Conservation (phyloP, 176 grass and related monocot genomes). For the Guadua angustifolia region DNA sequence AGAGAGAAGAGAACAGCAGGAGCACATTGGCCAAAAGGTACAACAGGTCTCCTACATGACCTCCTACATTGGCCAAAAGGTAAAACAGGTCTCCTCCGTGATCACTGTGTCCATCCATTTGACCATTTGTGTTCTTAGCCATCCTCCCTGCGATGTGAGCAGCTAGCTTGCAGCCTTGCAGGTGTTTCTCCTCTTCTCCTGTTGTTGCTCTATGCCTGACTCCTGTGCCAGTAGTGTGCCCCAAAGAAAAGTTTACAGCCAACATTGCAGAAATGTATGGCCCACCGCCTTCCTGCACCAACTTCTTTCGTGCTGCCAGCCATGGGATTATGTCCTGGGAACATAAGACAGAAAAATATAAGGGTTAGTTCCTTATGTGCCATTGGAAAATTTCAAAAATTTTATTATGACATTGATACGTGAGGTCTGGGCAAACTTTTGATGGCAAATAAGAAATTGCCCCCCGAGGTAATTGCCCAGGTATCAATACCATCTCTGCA, state of each 20-base stretch:
- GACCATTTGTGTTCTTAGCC: not conserved
- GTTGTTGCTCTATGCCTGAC: not conserved
- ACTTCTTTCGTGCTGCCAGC: not conserved
- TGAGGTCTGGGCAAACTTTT: too few relatives aligned
- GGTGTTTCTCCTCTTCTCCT: not conserved
- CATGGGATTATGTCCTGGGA: not conserved
- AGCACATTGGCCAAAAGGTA: conserved; percentile 15
- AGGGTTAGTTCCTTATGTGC: too few relatives aligned
- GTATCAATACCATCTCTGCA: not conserved
- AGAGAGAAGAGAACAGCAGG: not conserved
- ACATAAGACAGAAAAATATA: not conserved
- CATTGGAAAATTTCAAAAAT: too few relatives aligned
- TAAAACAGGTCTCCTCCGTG: not conserved
- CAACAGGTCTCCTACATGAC: not conserved
- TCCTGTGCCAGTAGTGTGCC: not conserved
- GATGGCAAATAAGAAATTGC: too few relatives aligned
- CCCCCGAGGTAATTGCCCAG: not conserved
- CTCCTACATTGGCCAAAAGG: not conserved
- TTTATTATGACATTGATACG: too few relatives aligned
- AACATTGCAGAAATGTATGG: not conserved
- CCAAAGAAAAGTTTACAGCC: not conserved
- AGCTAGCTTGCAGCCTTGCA: conserved; percentile 24
- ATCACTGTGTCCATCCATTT: not conserved
- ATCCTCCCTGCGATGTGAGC: not conserved
- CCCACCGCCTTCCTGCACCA: not conserved